Evolutionary conservation across 306 rosid genomes (phyloP).

Genomic region (Cucurbita argyrosperma): DNA sequence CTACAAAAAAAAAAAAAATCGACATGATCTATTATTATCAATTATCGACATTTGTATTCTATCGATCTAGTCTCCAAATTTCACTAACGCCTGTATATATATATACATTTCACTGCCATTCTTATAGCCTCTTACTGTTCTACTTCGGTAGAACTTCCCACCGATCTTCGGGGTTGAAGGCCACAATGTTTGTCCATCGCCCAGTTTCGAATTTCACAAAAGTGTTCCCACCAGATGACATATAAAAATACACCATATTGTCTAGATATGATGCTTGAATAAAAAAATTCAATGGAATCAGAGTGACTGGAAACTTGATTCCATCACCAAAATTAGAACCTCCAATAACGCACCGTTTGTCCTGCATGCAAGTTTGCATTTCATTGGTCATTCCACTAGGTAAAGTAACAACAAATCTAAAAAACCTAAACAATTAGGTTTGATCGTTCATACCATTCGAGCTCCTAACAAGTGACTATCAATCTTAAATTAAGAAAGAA

Average conservation of each 20-base stretch:
- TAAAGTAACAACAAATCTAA: too few species aligned
- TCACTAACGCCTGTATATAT: not conserved
- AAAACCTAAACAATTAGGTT: not conserved
- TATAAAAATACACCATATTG: not conserved
- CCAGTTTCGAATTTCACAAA: not conserved
- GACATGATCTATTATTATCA: too few species aligned
- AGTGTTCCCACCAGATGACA: not conserved
- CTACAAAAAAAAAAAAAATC: too few species aligned
- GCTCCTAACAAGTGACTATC: not conserved
- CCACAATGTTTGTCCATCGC: not conserved
- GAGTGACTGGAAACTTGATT: not conserved
- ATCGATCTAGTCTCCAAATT: not conserved
- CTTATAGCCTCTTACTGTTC: not conserved
- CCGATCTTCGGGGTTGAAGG: not conserved
- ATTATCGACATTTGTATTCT: not conserved
- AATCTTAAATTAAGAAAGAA: too few species aligned
- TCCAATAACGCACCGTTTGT: not conserved
- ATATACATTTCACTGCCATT: not conserved
- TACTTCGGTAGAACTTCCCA: not conserved
- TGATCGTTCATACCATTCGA: too few species aligned
- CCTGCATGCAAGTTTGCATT: not conserved
- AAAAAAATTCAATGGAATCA: not conserved
- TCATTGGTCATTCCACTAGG: not conserved
- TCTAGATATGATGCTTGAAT: not conserved
- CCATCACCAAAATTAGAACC: not conserved